Evolutionary conservation across 2,329 filamentous ascomycete genomes (phyloP), one percentile per base, ranked within the genome.

Genomic region (Fusarium brachygibbosum): DNA sequence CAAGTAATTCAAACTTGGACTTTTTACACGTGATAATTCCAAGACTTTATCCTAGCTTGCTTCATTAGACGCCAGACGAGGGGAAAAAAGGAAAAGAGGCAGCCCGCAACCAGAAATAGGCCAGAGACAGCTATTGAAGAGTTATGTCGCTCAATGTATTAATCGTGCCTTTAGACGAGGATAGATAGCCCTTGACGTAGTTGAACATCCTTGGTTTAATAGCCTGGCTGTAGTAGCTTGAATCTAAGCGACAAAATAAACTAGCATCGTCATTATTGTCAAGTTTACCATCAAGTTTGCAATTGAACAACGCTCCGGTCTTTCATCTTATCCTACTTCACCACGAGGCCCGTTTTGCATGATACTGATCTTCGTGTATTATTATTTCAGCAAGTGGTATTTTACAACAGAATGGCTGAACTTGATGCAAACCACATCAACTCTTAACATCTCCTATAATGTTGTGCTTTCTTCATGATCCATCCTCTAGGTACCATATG

Each of bases 21-120:
- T 16, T 5, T 28, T 50, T 19, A 21, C 48, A 38, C 48, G 17
- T 40, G 34, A 40, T 21, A 12, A 34, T 14, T 49, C 35, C 25
- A 19, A 21, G 35, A 28, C 14, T 50, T 21, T 28, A 17, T 32
- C 11, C 12, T 32, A 32, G 14, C n/a, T 28, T 37, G 17, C 17
- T 28, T 52, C 25, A 34, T 48, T 25, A 32, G 23, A 32, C 14
- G 34, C 16, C 32, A 25, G n/a, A 32, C 34, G 34, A 67, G 19
- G 16, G 7, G 35, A 8, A 11, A 13, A 14, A 34, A 42, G 38
- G 45, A 46, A 57, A 60, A 66, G 66, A 69, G 61, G 66, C 51
- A 69, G 61, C 66, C 66, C 38, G 45, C 37, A n/a, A 54, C 19
- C 13, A 29, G n/a, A 34, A 25, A 13, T 19, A 17, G 31, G 12